These are phyloP conservation scores for Vinca minor DNA, from an alignment of 257 asterid species.

Conservation along the genomic window DNA sequence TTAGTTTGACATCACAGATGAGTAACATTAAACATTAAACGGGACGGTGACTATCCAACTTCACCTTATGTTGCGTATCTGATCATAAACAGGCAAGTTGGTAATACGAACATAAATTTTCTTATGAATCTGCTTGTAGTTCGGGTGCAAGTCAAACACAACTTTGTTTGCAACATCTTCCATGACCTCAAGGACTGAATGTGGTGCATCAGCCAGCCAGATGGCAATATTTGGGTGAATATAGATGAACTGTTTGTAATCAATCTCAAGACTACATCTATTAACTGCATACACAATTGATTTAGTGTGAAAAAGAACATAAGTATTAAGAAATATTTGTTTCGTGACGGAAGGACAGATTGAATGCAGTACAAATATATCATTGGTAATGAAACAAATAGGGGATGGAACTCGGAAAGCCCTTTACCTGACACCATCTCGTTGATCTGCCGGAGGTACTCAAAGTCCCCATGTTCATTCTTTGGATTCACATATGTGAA, in stretches of 20 bases:
- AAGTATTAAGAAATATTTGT: not conserved
- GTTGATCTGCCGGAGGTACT: constrained; percentile 84
- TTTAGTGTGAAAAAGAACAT: too few species aligned
- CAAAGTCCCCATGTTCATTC: constrained; percentile 72
- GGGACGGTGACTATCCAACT: not conserved
- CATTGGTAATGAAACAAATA: not conserved
- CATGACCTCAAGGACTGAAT: constrained; percentile 96
- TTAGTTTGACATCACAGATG: not conserved
- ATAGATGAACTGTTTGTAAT: constrained; percentile 78
- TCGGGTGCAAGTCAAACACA: constrained; percentile 73
- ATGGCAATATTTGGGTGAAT: constrained; percentile 89
- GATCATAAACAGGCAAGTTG: constrained; percentile 93
- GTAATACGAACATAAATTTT: constrained; percentile 78
- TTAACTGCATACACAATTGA: too few species aligned
- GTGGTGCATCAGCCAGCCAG: constrained; percentile 99
- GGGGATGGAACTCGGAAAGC: constrained; percentile 5
- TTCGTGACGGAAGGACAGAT: not conserved
- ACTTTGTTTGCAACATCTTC: constrained; percentile 93
- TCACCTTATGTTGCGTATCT: constrained; percentile 90
- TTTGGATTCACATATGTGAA: constrained; percentile 73
- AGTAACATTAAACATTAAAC: not conserved
- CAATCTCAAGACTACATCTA: constrained; percentile 95
- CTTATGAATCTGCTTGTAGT: constrained; percentile 83
- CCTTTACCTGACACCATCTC: constrained; percentile 91
- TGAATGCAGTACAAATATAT: constrained; percentile 9